phyloP scores from a whole-genome alignment of 1,139 yeast genomes.

The Hyphopichia pseudoburtonii region DNA sequence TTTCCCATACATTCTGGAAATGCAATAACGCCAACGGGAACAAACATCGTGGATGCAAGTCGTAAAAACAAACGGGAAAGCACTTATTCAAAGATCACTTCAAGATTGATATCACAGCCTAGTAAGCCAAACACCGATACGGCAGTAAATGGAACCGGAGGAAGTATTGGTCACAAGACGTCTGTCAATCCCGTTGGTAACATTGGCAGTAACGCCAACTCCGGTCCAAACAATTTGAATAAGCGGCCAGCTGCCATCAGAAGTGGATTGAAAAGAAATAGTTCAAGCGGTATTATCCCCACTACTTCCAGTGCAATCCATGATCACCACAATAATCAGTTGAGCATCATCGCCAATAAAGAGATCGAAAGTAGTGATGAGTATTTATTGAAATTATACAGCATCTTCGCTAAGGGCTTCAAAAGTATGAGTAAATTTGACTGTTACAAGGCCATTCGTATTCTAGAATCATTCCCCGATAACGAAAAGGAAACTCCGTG shows the following conservation, averaged over 20 bases:
- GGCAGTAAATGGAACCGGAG: slow-evolving; percentile 8
- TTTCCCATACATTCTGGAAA: slow-evolving; percentile 19
- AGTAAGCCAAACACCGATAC: slow-evolving; percentile 8
- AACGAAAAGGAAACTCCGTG: slow-evolving; percentile 76
- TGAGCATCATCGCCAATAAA: slow-evolving; percentile 17
- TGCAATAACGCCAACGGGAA: slow-evolving; percentile 5
- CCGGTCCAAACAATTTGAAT: slow-evolving; percentile 10
- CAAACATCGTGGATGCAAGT: slow-evolving; percentile 6
- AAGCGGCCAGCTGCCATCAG: slow-evolving; percentile 13
- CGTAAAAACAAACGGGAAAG: slow-evolving; percentile 23
- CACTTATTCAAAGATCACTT: slow-evolving; percentile 50
- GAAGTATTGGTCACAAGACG: slow-evolving; percentile 6
- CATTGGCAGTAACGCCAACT: slow-evolving; percentile 6
- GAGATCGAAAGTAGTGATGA: slow-evolving; percentile 44
- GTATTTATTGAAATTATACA: slow-evolving; percentile 52
- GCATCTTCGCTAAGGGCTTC: slow-evolving; percentile 63
- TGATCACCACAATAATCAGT: slow-evolving; percentile 2
- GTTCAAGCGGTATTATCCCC: slow-evolving; percentile 15
- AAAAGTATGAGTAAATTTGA: slow-evolving; percentile 69
- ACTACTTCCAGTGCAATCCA: background rate
- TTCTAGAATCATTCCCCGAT: slow-evolving; percentile 62
- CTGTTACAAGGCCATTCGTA: slow-evolving; percentile 76
- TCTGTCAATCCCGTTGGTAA: slow-evolving; percentile 8
- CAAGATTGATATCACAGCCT: slow-evolving; percentile 54
- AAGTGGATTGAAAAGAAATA: slow-evolving; percentile 27